These are phyloP conservation scores for Paecilomyces formosus DNA, from an alignment of 2,329 filamentous ascomycete genomes.

Conservation along the genomic window DNA sequence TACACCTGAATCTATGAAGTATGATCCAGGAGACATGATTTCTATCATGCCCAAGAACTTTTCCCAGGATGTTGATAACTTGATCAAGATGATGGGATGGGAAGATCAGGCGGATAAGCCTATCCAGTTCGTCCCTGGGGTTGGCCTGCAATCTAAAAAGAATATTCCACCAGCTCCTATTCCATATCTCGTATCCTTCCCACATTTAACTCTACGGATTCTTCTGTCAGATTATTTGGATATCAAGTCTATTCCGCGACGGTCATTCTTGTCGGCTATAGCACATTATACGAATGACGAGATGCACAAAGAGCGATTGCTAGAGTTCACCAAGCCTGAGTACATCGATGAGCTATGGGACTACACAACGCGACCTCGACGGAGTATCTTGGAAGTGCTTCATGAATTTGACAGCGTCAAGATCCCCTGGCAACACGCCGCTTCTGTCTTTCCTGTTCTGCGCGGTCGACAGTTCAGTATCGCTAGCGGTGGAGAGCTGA, in stretches of 20 bases:
- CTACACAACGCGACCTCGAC: constrained; percentile 82
- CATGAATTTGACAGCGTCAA: constrained; percentile 81
- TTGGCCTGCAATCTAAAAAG: constrained; percentile 15
- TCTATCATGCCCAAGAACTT: constrained; percentile 86
- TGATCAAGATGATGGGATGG: constrained; percentile 79
- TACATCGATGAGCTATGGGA: constrained; percentile 90
- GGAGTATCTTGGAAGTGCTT: constrained; percentile 86
- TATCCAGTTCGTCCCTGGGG: constrained; percentile 45
- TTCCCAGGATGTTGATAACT: constrained; percentile 64
- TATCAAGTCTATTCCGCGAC: constrained; percentile 79
- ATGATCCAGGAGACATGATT: constrained; percentile 69
- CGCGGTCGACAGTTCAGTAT: constrained; percentile 93
- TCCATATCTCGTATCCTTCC: constrained; percentile 26
- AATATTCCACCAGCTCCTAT: constrained; percentile 21
- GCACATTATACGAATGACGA: constrained; percentile 65
- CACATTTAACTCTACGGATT: constrained; percentile 57
- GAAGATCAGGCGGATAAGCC: constrained; percentile 60
- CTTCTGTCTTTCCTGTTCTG: constrained; percentile 70
- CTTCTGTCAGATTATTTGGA: constrained; percentile 80
- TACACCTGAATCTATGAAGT: constrained; percentile 37
- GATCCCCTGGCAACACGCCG: constrained; percentile 66
- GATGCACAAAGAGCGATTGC: constrained; percentile 70
- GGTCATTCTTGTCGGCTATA: constrained; percentile 75
- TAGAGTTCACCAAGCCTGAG: constrained; percentile 73
- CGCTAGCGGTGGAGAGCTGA: constrained; percentile 59